Evolutionary conservation across 2,329 filamentous ascomycete species (phyloP).

Genomic region (Colletotrichum spaethianum): DNA sequence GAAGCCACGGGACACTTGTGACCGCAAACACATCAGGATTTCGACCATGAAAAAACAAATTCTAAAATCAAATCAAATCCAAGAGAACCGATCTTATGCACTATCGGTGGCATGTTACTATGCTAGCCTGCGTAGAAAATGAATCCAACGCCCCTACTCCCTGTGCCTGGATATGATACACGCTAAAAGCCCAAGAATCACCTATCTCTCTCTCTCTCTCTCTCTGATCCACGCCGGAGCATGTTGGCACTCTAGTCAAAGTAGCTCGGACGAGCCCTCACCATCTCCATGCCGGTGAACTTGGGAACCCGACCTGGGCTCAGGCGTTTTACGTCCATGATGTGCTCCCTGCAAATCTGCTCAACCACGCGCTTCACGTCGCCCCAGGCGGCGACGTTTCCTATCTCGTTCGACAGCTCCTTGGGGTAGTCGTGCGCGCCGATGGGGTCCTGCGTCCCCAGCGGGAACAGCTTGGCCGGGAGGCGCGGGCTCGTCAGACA

Average conservation of each 20-base stretch:
- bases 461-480: conserved; percentile 19
- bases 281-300: conserved; percentile 35
- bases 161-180: conserved; percentile 21
- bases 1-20: neutral
- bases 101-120: neutral
- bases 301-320: conserved; percentile 20
- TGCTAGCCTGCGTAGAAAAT: conserved; percentile 3
- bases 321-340: conserved; percentile 10
- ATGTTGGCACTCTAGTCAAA: conserved; percentile 26
- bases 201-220: too few relatives aligned
- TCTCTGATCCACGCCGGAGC: neutral
- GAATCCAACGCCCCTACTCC: conserved; percentile 30
- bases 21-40: neutral
- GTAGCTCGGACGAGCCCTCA: conserved; percentile 27
- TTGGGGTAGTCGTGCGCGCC: conserved; percentile 33
- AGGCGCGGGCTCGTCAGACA: conserved; percentile 19
- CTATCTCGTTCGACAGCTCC: conserved; percentile 22
- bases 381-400: conserved; percentile 31
- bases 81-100: neutral
- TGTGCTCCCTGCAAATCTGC: conserved; percentile 30
- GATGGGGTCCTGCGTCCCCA: conserved; percentile 31
- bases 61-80: too few relatives aligned
- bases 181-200: conserved; percentile 3
- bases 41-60: neutral
- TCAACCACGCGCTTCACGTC: conserved; percentile 32